phyloP scores from a whole-genome alignment of 768 basidiomycete genomes.

The Gautieria morchelliformis region DNA sequence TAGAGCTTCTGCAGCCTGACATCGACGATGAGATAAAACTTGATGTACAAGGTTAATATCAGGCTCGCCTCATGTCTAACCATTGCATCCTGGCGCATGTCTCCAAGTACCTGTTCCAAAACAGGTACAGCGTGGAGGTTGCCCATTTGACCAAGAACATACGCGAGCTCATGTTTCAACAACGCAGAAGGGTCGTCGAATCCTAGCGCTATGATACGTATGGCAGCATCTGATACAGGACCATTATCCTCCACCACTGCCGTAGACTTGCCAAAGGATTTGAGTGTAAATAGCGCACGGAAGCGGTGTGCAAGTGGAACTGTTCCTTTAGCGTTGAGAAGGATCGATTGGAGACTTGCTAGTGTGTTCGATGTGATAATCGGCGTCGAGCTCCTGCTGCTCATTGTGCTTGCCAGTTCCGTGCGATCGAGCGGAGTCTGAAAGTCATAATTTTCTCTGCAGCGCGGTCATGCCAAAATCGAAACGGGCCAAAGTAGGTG shows the following conservation, averaged over 20 bases:
- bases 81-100: constrained; percentile 80
- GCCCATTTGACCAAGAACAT: constrained; percentile 91
- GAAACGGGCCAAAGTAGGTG: constrained; percentile 82
- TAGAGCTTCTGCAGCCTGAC: constrained; percentile 94
- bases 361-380: constrained; percentile 38
- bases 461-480: constrained; percentile 69
- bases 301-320: constrained; percentile 82
- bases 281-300: constrained; percentile 85
- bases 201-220: constrained; percentile 33
- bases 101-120: constrained; percentile 66
- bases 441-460: not conserved
- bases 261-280: constrained; percentile 48
- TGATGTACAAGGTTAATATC: not conserved
- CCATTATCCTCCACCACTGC: constrained; percentile 4
- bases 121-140: constrained; percentile 61
- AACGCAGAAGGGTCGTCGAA: constrained; percentile 82
- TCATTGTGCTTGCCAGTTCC: not conserved
- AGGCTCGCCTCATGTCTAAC: constrained; percentile 84
- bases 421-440: not conserved
- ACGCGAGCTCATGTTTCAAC: constrained; percentile 95
- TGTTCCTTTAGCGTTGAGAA: constrained; percentile 68
- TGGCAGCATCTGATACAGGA: constrained; percentile 9
- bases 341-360: constrained; percentile 54
- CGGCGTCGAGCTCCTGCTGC: not conserved
- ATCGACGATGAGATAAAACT: constrained; percentile 4